A percentile compares a stretch with the other conserved stretches of the same genome.
Evolutionary conservation across 495 filamentous ascomycete species (phyloP).

Genomic region (Melanomma pulvis-pyrius): DNA sequence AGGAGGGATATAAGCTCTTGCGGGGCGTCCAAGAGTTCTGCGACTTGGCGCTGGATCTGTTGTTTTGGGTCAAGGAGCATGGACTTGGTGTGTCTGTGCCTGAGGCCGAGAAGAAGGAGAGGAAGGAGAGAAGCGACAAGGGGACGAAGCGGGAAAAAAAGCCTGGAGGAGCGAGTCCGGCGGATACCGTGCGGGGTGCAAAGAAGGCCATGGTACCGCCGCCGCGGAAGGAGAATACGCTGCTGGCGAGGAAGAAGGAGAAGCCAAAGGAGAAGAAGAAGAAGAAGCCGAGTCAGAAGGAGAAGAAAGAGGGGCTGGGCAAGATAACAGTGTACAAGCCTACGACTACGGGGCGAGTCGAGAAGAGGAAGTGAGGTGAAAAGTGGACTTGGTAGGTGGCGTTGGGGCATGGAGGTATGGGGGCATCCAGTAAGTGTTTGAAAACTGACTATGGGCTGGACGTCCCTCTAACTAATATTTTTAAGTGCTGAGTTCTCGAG

Average conservation of each 20-base stretch:
- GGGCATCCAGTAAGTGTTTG: not conserved
- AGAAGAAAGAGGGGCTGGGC: not conserved
- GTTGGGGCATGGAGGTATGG: not conserved
- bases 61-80: conserved; percentile 24
- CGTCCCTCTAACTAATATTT: too few species aligned
- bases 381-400: not conserved
- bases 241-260: not conserved
- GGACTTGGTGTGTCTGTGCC: conserved; percentile 5
- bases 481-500: too few species aligned
- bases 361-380: not conserved
- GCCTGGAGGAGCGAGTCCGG: not conserved
- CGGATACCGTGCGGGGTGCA: not conserved
- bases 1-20: conserved; percentile 1
- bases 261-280: not conserved
- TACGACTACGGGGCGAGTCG: not conserved
- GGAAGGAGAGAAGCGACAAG: conserved; percentile 19
- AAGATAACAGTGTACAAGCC: not conserved
- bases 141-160: conserved; percentile 17
- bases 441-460: too few species aligned
- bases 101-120: not conserved
- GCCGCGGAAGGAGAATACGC: not conserved
- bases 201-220: not conserved
- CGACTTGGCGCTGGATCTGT: conserved; percentile 18
- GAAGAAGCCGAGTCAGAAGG: not conserved
- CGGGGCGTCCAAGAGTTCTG: conserved; percentile 33